Evolutionary conservation across 495 filamentous ascomycete genomes (phyloP), one percentile per base, ranked within the genome.

Genomic region (Neurospora sp.): DNA sequence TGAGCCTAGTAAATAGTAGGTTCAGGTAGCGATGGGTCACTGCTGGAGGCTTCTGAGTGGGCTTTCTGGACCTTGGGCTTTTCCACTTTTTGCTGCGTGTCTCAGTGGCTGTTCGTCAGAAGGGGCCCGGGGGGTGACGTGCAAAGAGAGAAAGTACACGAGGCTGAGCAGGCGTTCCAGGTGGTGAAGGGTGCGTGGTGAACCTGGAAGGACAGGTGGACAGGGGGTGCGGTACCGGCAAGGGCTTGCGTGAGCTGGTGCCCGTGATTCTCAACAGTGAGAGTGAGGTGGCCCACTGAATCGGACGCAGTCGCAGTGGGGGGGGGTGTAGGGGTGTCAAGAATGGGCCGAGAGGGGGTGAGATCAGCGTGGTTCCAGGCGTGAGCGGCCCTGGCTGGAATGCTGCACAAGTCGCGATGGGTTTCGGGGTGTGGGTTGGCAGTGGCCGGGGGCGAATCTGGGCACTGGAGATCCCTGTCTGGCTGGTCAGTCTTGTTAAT

Each of bases 141-240:
- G 78, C 77, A 72, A 71, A 37, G 35, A 66, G 14, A 37, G 54
- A 35, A 66, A 66, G 77, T 72, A 70, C 80, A 81, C 80, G 80
- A 79, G 80, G 80, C 79, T 80, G 80, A 81, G 80, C 66, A 73
- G 77, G 78, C 76, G 75, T 76, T 75, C 78, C 75, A 76, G 77
- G 76, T 72, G 77, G 78, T 74, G 74, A 76, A 59, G 69, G 71
- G 76, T 69, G 73, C 38, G 71, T 71, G 48, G 76, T 20, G 39
- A 48, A 54, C 66, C 74, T 69, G 75, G 75, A 41, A 48, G 54
- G 71, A 18, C 54, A 66, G 54, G 27, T 66, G 54, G 54, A 66
- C 54, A 66, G 54, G 54, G 35, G 39, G 20, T 31, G 70, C 16
- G 39, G 70, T 66, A 35, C 54, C 54, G 54, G 54, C 54, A 66